These are phyloP conservation scores for Coniochaeta pulveracea DNA, from an alignment of 2,329 filamentous ascomycete species.

Conservation along the genomic window DNA sequence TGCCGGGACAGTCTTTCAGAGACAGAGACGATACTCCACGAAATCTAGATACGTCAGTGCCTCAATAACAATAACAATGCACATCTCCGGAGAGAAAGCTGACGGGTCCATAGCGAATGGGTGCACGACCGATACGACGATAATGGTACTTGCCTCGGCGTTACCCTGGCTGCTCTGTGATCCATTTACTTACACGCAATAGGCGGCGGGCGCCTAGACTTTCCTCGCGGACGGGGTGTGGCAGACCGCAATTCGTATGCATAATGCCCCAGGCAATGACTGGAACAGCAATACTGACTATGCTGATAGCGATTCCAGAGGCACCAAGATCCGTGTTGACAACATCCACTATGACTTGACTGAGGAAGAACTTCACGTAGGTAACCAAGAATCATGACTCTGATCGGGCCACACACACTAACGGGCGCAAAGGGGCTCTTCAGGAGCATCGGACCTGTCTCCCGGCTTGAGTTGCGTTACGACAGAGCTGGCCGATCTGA, in stretches of 20 bases:
- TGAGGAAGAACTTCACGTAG: slow-evolving; percentile 69
- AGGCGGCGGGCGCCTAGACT: slow-evolving; percentile 11
- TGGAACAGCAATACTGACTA: slow-evolving; percentile 8
- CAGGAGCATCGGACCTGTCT: slow-evolving; percentile 60
- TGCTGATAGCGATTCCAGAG: slow-evolving; percentile 34
- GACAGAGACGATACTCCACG: slow-evolving; percentile 50
- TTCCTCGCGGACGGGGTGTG: slow-evolving; percentile 14
- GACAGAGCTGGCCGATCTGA: slow-evolving; percentile 84
- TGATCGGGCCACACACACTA: too few species aligned
- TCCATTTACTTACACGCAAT: slow-evolving; percentile 4
- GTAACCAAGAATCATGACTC: slow-evolving; percentile 10
- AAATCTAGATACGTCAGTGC: slow-evolving; percentile 58
- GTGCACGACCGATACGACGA: slow-evolving; percentile 86
- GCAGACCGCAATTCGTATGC: slow-evolving; percentile 2
- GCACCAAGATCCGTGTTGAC: slow-evolving; percentile 69
- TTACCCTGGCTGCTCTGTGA: neutral
- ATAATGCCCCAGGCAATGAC: too few species aligned
- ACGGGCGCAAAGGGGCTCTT: slow-evolving; percentile 59
- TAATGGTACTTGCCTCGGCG: slow-evolving; percentile 34
- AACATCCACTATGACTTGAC: slow-evolving; percentile 90
- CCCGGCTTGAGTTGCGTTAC: slow-evolving; percentile 61
- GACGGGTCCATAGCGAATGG: slow-evolving; percentile 58
- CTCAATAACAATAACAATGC: too few species aligned
- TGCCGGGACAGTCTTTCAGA: slow-evolving; percentile 44
- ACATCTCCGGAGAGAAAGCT: too few species aligned